These are phyloP conservation scores for Teratosphaeria viscida DNA, from an alignment of 2,329 filamentous ascomycete genomes.

Conservation along the genomic window DNA sequence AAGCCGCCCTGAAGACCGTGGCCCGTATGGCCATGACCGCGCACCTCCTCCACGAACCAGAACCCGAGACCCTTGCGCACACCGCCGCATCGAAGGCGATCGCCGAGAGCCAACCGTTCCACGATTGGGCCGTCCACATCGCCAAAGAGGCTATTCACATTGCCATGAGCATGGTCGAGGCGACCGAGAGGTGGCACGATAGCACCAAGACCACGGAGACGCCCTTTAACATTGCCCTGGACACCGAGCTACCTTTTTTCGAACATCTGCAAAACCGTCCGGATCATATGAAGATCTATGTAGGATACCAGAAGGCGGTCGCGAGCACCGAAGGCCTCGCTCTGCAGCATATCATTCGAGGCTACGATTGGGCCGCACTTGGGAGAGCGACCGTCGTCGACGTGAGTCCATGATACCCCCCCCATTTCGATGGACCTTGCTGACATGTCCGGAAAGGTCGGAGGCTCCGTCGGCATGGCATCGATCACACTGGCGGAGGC, in stretches of 20 bases:
- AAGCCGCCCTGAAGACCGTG: background rate
- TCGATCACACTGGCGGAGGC: background rate
- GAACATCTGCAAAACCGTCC: background rate
- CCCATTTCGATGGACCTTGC: too few species aligned
- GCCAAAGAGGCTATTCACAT: background rate
- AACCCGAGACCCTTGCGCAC: background rate
- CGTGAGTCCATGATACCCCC: too few species aligned
- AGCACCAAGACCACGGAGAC: background rate
- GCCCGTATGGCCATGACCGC: background rate
- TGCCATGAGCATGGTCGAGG: background rate
- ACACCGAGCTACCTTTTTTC: background rate
- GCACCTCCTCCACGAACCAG: background rate
- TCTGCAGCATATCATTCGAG: background rate
- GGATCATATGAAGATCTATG: background rate
- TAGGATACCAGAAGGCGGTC: background rate
- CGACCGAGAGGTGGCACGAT: background rate
- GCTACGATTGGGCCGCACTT: background rate
- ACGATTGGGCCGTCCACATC: background rate
- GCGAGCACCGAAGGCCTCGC: background rate
- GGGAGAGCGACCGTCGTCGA: background rate
- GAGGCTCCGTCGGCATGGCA: background rate
- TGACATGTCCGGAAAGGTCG: background rate
- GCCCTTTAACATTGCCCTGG: background rate
- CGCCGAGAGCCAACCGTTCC: background rate
- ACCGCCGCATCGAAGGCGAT: background rate